A percentile compares a stretch with the other conserved stretches of the same genome.
These are phyloP conservation scores for Hyaloraphidium curvatum DNA, from an alignment of 192 early-diverging fungal species.

Conservation along the genomic window DNA sequence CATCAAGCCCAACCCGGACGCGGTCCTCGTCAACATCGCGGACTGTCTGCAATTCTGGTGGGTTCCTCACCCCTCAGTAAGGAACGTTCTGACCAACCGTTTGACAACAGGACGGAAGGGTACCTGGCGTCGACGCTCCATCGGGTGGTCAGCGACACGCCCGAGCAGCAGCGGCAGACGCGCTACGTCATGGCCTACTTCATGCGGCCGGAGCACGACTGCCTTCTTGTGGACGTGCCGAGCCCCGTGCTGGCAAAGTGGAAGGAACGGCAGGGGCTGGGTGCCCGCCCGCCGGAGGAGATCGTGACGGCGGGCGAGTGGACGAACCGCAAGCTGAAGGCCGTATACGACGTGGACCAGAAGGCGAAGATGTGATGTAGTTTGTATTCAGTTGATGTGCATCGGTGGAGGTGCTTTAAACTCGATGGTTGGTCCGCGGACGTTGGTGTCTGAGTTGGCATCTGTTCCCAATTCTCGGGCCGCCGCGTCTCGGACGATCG, in stretches of 20 bases:
- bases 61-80: not conserved
- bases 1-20: conserved; percentile 2
- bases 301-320: conserved; percentile 2
- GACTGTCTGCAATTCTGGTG: conserved; percentile 2
- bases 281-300: not conserved
- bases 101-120: not conserved
- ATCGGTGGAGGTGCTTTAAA: too few relatives aligned
- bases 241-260: not conserved
- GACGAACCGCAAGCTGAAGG: conserved; percentile 3
- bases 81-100: not conserved
- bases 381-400: too few relatives aligned
- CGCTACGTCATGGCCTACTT: conserved; percentile 5
- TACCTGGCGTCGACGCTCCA: conserved; percentile 1
- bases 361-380: too few relatives aligned
- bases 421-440: too few relatives aligned
- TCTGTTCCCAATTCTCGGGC: too few relatives aligned
- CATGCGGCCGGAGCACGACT: conserved; percentile 3
- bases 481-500: too few relatives aligned
- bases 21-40: not conserved
- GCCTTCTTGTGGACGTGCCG: not conserved
- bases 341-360: not conserved
- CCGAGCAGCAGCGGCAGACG: not conserved
- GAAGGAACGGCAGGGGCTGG: not conserved
- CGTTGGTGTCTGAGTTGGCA: too few relatives aligned
- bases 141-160: not conserved